Percentiles rank a stretch among this genome's conserved stretches.
phyloP scores from a whole-genome alignment of 2,329 filamentous ascomycete species.

The Penicillium sp. region DNA sequence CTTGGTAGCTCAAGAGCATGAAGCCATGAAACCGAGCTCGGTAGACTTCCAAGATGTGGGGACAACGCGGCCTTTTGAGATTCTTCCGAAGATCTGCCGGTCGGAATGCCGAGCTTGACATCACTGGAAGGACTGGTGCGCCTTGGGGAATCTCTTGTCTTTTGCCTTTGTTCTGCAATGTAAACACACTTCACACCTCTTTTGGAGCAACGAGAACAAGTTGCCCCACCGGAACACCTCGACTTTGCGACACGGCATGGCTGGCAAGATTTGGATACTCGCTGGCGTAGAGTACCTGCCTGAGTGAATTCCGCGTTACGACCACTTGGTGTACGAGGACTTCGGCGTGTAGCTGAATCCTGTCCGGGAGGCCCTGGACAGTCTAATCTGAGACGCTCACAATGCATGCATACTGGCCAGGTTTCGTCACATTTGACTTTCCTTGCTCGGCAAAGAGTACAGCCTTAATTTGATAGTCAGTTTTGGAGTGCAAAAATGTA shows the following conservation, averaged over 20 bases:
- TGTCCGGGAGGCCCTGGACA: conserved; percentile 13
- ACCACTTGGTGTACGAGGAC: not conserved
- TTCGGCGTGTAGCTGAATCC: not conserved
- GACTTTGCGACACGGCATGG: conserved; percentile 18
- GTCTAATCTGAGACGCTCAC: conserved; percentile 13
- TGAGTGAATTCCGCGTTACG: conserved; percentile 14
- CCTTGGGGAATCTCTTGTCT: not conserved
- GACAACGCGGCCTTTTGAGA: not conserved
- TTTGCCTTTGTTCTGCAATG: not conserved
- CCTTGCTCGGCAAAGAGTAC: conserved; percentile 15
- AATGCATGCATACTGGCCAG: conserved; percentile 15
- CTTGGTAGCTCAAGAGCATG: conserved; percentile 9
- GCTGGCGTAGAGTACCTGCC: conserved; percentile 18
- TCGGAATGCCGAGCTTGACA: not conserved
- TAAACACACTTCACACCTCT: conserved; percentile 17
- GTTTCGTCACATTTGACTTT: conserved; percentile 20
- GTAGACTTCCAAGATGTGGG: not conserved
- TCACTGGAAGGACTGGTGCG: not conserved
- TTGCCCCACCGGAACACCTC: conserved; percentile 15
- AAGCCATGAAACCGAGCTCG: conserved; percentile 4
- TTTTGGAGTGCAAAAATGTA: not conserved
- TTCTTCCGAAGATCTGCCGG: not conserved
- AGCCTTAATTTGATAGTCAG: conserved; percentile 8
- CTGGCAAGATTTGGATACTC: conserved; percentile 19
- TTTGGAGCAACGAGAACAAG: conserved; percentile 12